phyloP scores from a whole-genome alignment of 2,329 filamentous ascomycete genomes.

The Colletotrichum gloeosporioides region DNA sequence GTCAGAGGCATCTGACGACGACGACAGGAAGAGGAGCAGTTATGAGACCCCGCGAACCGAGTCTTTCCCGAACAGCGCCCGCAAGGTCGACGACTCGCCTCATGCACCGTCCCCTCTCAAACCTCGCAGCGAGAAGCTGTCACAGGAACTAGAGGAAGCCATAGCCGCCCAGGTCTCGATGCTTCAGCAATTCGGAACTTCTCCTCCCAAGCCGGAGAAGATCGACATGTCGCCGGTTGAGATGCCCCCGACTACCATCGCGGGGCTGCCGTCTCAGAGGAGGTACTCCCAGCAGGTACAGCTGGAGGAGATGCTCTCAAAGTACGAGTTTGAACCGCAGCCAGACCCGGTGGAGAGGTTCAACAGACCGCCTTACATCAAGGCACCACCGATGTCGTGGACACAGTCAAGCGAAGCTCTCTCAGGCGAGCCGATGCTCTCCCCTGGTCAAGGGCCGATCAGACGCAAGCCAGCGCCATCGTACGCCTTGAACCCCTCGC shows the following conservation, averaged over 20 bases:
- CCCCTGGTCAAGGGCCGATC: slow-evolving; percentile 11
- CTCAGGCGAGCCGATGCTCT: not conserved
- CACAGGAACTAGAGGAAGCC: slow-evolving; percentile 8
- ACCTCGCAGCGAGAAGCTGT: not conserved
- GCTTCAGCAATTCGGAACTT: not conserved
- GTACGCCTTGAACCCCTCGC: slow-evolving; percentile 2
- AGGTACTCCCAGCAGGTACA: slow-evolving; percentile 5
- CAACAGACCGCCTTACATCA: not conserved
- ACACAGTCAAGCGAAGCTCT: not conserved
- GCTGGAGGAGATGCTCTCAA: not conserved
- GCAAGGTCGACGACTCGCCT: not conserved
- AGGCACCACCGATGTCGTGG: slow-evolving; percentile 4
- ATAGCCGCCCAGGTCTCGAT: slow-evolving; percentile 8
- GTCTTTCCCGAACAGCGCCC: not conserved
- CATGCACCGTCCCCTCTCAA: not conserved
- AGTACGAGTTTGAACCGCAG: slow-evolving; percentile 8
- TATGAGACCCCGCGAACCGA: not conserved
- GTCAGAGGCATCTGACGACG: not conserved
- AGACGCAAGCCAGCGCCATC: slow-evolving; percentile 15
- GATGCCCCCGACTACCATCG: not conserved
- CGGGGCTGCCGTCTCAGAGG: slow-evolving; percentile 11
- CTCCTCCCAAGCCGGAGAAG: slow-evolving; percentile 3
- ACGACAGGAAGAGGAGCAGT: not conserved
- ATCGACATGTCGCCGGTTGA: not conserved
- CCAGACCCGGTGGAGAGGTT: not conserved